phyloP scores from a whole-genome alignment of 495 filamentous ascomycete species.

The Hapsidospora chrysogenum region DNA sequence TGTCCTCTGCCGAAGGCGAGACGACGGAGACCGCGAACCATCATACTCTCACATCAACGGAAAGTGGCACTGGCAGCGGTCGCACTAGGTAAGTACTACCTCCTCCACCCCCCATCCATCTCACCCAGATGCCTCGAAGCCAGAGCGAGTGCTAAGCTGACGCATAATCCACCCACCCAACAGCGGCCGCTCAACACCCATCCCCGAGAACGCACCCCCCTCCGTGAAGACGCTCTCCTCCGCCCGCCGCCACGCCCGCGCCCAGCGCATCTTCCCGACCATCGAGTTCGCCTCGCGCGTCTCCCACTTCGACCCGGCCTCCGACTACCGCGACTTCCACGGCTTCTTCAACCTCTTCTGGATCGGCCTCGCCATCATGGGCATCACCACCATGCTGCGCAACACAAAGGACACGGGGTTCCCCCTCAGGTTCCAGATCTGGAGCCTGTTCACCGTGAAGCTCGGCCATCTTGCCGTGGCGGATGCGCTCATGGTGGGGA shows the following conservation, averaged over 20 bases:
- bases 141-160: conserved; percentile 1
- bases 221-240: conserved; percentile 73
- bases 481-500: conserved; percentile 70
- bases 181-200: conserved; percentile 78
- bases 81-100: conserved; percentile 14
- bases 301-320: conserved; percentile 87
- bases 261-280: conserved; percentile 84
- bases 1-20: conserved; percentile 15
- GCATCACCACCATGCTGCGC: conserved; percentile 74
- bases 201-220: conserved; percentile 81
- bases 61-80: conserved; percentile 3
- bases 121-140: background rate
- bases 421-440: conserved; percentile 67
- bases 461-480: conserved; percentile 73
- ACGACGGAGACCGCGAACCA: too few relatives aligned
- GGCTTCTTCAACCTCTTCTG: conserved; percentile 97
- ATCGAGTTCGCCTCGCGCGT: conserved; percentile 85
- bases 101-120: background rate
- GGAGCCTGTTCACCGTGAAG: conserved; percentile 72
- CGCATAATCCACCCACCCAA: conserved; percentile 2
- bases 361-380: conserved; percentile 94
- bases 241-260: conserved; percentile 70
- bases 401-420: conserved; percentile 91
- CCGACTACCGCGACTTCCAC: conserved; percentile 85
- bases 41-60: background rate